Conservation (phyloP, 768 basidiomycete species). For the Tulasnella sp. region DNA sequence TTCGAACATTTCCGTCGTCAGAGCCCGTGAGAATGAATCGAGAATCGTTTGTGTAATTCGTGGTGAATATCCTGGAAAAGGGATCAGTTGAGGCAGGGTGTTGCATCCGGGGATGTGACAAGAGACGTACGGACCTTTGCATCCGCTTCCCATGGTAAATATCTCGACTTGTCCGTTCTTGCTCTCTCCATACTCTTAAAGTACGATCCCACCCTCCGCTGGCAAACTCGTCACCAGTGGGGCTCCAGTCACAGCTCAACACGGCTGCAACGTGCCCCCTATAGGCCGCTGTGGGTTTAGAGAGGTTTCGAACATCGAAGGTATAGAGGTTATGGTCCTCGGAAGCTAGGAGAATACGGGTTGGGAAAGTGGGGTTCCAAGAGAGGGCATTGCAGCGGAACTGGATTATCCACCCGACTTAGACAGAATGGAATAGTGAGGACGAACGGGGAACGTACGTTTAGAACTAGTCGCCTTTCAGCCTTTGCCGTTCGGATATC, state of each 20-base stretch:
- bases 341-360: conserved; percentile 85
- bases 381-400: conserved; percentile 87
- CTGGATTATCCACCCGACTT: conserved; percentile 38
- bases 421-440: not conserved
- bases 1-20: conserved; percentile 89
- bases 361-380: conserved; percentile 97
- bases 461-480: conserved; percentile 85
- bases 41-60: conserved; percentile 83
- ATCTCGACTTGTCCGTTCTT: conserved; percentile 74
- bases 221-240: conserved; percentile 92
- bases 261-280: conserved; percentile 96
- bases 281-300: conserved; percentile 84
- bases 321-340: conserved; percentile 99
- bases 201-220: conserved; percentile 97
- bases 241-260: conserved; percentile 96
- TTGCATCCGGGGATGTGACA: not conserved
- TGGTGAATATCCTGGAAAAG: conserved; percentile 70
- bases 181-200: conserved; percentile 87
- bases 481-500: conserved; percentile 97
- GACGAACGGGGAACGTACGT: conserved; percentile 48
- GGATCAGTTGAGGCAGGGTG: not conserved
- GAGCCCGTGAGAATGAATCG: conserved; percentile 88
- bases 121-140: conserved; percentile 64
- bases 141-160: conserved; percentile 98
- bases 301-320: conserved; percentile 86